Evolutionary conservation across 768 basidiomycete species (phyloP), one percentile per base, ranked within the genome.

Genomic region (Russula vinacea): DNA sequence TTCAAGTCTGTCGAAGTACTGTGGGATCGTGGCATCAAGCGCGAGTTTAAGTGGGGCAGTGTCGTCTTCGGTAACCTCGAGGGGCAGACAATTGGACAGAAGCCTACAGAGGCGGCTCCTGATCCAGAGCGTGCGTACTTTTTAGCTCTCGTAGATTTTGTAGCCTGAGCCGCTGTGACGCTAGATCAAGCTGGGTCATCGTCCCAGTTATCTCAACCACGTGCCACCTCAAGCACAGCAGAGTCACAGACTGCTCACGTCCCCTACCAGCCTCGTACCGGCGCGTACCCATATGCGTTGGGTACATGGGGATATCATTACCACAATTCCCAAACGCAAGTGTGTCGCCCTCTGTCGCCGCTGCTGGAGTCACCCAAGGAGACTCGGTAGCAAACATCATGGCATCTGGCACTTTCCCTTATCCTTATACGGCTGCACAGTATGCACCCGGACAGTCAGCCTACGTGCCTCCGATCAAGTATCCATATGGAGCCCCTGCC

Each of bases 1-100:
- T 81, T 79, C 1, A 79, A 82, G 56, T 85, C 85, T 10, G 86
- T 95, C 0, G 87, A 89, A 71, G 92, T 95, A 5, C 73, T 90
- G 8, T 94, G 92, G 89, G 90, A 91, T 71, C 78, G 82, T 32
- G 87, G 86, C 9, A 68, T 84, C 42, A 88, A 85, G 74, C 79
- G 84, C 60, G 89, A 91, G 72, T 89, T 92, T 71, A 91, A 89
- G 73, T 92, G 90, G 90, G 83, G 85, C 33, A 86, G 85, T 69
- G 84, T 92, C 22, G 81, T 92, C 22, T 87, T 90, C 64, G 89
- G 88, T n/a, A 85, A 80, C 55, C 86, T 83, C 1, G 88, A 89
- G 53, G 83, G 78, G 5, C 84, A 85, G 59, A 71, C 75, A 19
- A 83, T 90, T n/a, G 81, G 82, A 58, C 88, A 89, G 71, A 89